Evolutionary conservation across 805 yeast species (phyloP), one percentile per base, ranked within the genome.

Genomic region (Nakazawaea siamensis): DNA sequence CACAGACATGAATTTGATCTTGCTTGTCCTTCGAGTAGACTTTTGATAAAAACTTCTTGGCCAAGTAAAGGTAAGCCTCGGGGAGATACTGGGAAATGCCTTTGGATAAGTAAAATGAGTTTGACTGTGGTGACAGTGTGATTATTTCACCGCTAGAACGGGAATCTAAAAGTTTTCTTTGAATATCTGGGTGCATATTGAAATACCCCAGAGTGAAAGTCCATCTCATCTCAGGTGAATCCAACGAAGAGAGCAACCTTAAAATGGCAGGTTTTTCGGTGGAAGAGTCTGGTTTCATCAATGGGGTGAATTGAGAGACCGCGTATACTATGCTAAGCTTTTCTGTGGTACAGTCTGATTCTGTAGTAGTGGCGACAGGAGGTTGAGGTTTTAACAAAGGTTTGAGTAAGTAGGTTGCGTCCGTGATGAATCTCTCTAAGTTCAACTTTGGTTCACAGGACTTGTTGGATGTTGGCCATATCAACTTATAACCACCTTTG

Each of bases 151-250:
- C 94, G 6, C 49, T 38, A 1, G 88, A 78, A 10, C 60, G 64
- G 1, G 84, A 69, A 24, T 64, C 58, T 23, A 85, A 52, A 19
- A 92, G 62, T 18, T 68, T 62, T 12, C 60, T 57, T 49, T 74
- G 77, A 34, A 84, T 78, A 26, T 76, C 76, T 1, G 94, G 84
- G 26, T 80, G 72, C 75, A 92, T 80, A 55, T 92, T 92, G 64
- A 92, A 92, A 54, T 92, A 92, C 2, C 98, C 98, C 0, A 97
- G 96, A 0, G 98, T 92, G 48, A 92, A 79, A 44, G 83, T 71
- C 94, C 95, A 90, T 34, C 66, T 67, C 18, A 78, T 67, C 10
- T 58, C 49, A 18, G 75, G 66, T 27, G 75, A 62, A 47, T 74
- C 74, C 33, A 74, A 60, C 39, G 65, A 66, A 3, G 84, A 68